Evolutionary conservation across 352 stramenopile genomes (phyloP), one percentile per base, ranked within the genome.

Genomic region (Pythium volutum): DNA sequence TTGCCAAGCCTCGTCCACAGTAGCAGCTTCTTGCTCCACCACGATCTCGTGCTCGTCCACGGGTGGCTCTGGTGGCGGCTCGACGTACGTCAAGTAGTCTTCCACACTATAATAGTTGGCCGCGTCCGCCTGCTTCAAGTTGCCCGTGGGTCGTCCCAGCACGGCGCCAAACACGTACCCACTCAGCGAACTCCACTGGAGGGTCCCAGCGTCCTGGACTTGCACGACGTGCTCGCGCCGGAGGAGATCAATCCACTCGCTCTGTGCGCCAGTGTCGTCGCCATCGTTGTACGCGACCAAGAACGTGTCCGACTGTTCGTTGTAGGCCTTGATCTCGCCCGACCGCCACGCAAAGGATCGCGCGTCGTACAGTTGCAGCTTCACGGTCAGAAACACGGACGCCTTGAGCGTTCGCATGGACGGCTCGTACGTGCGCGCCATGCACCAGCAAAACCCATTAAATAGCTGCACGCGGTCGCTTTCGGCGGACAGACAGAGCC

Each of bases 371-470:
- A 71, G 53, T 66, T 88, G 74, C 12, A 83, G 61, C 22, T 75
- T 73, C 20, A 85, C 43, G 15, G 57, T 59, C 16, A 93, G 48
- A 46, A 81, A 93, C 26, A 83, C 59, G 2, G 71, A 69, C 8
- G 81, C 84, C 23, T 85, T 80, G 6, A 87, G 67, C 6, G 73
- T 60, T 1, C 81, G 71, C 27, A 74, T 65, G 0, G 79, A 72
- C 6, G 76, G 71, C 52, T 86, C 75, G 36, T 87, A 77, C 79
- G 88, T 93, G 12, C 66, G 45, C 29, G 66, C 66, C 78, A 93
- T 89, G 49, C 79, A 87, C 81, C 84, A 93, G 31, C 79, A 89
- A 14, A 73, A 75, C 1, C 80, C 77, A 29, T 87, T 90, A 50
- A 76, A 89, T 9, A 91, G 59, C 67, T 91, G 79, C 9, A 91